phyloP scores from a whole-genome alignment of 129 eudicot genomes.

The Flaveria bidentis region DNA sequence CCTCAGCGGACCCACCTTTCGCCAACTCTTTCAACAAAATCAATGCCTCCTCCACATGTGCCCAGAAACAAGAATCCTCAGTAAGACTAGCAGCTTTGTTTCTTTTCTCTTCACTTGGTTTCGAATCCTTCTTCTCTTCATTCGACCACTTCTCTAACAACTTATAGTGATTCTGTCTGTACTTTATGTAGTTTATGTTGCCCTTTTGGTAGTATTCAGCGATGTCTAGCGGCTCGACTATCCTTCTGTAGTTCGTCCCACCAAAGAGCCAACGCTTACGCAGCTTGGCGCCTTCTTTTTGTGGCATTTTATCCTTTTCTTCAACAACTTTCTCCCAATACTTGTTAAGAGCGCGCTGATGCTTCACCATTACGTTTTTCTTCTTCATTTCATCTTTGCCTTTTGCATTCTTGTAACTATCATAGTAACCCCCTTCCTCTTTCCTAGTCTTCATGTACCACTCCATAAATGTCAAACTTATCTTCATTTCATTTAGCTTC shows the following conservation, averaged over 20 bases:
- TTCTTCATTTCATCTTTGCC: slow-evolving; percentile 7
- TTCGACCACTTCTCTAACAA: slow-evolving; percentile 45
- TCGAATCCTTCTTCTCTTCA: slow-evolving; percentile 15
- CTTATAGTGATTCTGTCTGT: slow-evolving; percentile 40
- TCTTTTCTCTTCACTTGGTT: neutral
- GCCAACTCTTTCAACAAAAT: slow-evolving; percentile 20
- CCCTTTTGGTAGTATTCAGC: slow-evolving; percentile 45
- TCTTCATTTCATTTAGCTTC: slow-evolving; percentile 42
- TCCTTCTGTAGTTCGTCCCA: slow-evolving; percentile 53
- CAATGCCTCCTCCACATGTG: slow-evolving; percentile 55
- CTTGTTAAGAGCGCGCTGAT: slow-evolving; percentile 24
- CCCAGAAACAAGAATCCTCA: slow-evolving; percentile 66
- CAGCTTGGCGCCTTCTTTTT: slow-evolving; percentile 34
- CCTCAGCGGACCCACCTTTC: slow-evolving; percentile 6
- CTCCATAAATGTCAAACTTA: slow-evolving; percentile 43
- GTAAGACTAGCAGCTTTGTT: slow-evolving; percentile 41
- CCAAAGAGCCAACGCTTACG: slow-evolving; percentile 36
- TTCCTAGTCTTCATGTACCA: slow-evolving; percentile 44
- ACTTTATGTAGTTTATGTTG: slow-evolving; percentile 23
- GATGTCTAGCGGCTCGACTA: slow-evolving; percentile 57
- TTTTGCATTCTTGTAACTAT: slow-evolving; percentile 21
- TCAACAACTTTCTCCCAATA: slow-evolving; percentile 42
- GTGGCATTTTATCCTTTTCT: slow-evolving; percentile 44
- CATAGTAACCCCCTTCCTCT: slow-evolving; percentile 39
- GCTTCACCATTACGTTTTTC: slow-evolving; percentile 15